These are phyloP conservation scores for Colletotrichum costaricense DNA, from an alignment of 2,329 filamentous ascomycete genomes.

Conservation along the genomic window DNA sequence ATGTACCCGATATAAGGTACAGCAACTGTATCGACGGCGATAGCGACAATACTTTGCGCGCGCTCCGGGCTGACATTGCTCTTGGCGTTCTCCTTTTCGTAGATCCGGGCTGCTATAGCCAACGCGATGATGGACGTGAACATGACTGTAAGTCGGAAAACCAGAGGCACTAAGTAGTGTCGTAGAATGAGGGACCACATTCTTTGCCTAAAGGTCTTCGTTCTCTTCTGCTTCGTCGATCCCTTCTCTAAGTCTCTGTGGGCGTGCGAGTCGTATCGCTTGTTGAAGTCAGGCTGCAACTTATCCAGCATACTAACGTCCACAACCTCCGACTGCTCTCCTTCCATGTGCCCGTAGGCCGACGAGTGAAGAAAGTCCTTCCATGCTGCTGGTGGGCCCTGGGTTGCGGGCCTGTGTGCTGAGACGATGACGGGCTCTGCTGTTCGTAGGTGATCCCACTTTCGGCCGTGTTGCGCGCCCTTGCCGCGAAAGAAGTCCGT, in stretches of 20 bases:
- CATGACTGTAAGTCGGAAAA: slow-evolving; percentile 85
- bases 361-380: slow-evolving; percentile 65
- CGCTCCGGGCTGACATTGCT: slow-evolving; percentile 63
- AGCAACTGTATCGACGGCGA: slow-evolving; percentile 88
- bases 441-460: slow-evolving; percentile 70
- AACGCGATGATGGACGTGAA: slow-evolving; percentile 86
- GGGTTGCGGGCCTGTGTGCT: slow-evolving; percentile 53
- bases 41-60: slow-evolving; percentile 86
- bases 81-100: slow-evolving; percentile 64
- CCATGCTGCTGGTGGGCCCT: slow-evolving; percentile 60
- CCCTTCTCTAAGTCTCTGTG: slow-evolving; percentile 42
- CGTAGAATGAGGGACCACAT: slow-evolving; percentile 78
- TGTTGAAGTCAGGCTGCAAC: slow-evolving; percentile 61
- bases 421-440: slow-evolving; percentile 70
- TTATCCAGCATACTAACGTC: slow-evolving; percentile 56
- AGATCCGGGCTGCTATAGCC: slow-evolving; percentile 81
- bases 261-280: slow-evolving; percentile 46
- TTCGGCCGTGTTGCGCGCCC: slow-evolving; percentile 62
- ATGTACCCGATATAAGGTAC: slow-evolving; percentile 93
- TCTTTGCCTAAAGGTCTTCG: slow-evolving; percentile 59
- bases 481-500: slow-evolving; percentile 58
- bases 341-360: slow-evolving; percentile 58
- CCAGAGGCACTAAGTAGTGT: slow-evolving; percentile 86
- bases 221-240: slow-evolving; percentile 40
- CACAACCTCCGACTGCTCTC: slow-evolving; percentile 62